Percentiles rank a stretch among this genome's conserved stretches.
phyloP scores from a whole-genome alignment of 305 asterid species.

The Ajuga reptans region DNA sequence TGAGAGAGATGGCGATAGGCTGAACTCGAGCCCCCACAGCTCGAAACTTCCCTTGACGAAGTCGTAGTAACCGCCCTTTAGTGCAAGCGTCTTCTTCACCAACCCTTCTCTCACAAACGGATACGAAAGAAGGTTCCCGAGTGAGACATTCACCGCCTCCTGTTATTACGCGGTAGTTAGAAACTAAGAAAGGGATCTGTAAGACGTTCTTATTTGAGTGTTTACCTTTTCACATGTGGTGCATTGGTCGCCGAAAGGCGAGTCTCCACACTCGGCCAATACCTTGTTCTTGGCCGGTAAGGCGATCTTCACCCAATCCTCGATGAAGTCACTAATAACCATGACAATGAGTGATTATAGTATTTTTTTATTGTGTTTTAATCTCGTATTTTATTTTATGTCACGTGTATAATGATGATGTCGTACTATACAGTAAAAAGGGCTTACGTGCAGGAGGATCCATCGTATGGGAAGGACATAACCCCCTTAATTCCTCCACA shows the following conservation, averaged over 20 bases:
- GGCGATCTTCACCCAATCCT: conserved; percentile 78
- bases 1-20: conserved; percentile 57
- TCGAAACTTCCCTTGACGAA: conserved; percentile 72
- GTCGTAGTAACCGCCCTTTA: conserved; percentile 85
- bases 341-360: no score
- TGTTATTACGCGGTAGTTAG: conserved; percentile 16
- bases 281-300: conserved; percentile 71
- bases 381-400: no score
- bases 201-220: no score
- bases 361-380: not conserved
- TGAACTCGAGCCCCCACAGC: conserved; percentile 81
- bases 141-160: conserved; percentile 94
- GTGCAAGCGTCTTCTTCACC: conserved; percentile 65
- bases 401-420: not conserved
- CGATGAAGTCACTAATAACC: conserved; percentile 61
- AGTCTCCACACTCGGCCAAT: conserved; percentile 25
- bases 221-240: conserved; percentile 60
- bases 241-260: conserved; percentile 42
- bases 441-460: conserved; percentile 55
- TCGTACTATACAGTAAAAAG: not conserved
- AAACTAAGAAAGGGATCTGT: not conserved
- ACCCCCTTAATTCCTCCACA: conserved; percentile 99
- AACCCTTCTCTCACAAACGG: conserved; percentile 83
- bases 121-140: conserved; percentile 71
- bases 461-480: conserved; percentile 68